These are phyloP conservation scores for Ceratocystis eucalypticola DNA, from an alignment of 2,329 filamentous ascomycete species.

Conservation along the genomic window DNA sequence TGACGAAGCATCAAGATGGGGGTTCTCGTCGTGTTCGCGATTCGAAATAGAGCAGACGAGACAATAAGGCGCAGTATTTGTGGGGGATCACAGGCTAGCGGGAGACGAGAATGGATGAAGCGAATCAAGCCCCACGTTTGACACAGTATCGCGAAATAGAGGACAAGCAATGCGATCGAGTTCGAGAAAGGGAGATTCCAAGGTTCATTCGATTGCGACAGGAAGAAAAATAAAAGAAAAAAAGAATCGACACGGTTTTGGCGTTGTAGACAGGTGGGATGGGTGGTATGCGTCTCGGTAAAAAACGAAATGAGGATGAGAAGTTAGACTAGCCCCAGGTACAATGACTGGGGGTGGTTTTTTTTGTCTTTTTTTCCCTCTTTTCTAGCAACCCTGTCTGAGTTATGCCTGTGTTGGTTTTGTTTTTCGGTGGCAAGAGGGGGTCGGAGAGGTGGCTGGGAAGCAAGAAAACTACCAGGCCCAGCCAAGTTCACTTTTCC, in stretches of 20 bases:
- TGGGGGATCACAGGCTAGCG: background rate
- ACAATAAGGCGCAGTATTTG: background rate
- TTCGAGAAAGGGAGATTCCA: background rate
- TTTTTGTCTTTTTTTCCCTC: background rate
- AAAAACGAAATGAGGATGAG: slow-evolving; percentile 18
- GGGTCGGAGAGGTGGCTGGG: slow-evolving; percentile 15
- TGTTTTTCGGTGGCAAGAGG: background rate
- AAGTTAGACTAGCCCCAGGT: slow-evolving; percentile 10
- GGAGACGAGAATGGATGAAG: background rate
- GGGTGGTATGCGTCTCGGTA: slow-evolving; percentile 7
- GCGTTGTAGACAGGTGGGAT: background rate
- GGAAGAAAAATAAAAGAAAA: background rate
- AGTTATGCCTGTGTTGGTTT: background rate
- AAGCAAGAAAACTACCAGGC: background rate
- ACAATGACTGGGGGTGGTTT: slow-evolving; percentile 8
- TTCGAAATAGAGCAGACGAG: background rate
- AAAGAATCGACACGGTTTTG: background rate
- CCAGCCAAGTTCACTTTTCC: background rate
- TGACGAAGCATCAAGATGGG: too few relatives aligned
- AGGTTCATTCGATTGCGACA: slow-evolving; percentile 1
- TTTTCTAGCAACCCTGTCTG: background rate
- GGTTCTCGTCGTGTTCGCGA: background rate
- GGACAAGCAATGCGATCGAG: slow-evolving; percentile 7
- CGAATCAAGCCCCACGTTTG: background rate
- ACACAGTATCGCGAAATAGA: background rate